These are phyloP conservation scores for Nicotiana knightiana DNA, from an alignment of 257 asterid genomes.

Conservation along the genomic window DNA sequence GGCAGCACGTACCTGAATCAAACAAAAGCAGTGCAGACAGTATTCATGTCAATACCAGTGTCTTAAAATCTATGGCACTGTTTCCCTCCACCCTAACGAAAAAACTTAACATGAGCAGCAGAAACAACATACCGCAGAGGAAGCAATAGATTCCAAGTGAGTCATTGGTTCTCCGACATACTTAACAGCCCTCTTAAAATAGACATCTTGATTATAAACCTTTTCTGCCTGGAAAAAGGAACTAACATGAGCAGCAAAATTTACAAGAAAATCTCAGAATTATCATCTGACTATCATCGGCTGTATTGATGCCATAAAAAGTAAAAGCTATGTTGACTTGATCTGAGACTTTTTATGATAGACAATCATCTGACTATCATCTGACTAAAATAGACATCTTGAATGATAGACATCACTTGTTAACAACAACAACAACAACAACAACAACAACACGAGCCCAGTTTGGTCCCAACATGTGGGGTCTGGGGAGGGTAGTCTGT, in stretches of 20 bases:
- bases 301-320: background rate
- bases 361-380: too few relatives aligned
- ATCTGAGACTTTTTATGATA: background rate
- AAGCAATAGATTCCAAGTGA: slow-evolving; percentile 92
- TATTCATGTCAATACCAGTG: background rate
- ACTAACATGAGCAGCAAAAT: background rate
- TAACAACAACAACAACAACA: too few relatives aligned
- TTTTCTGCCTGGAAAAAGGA: slow-evolving; percentile 60
- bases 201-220: slow-evolving; percentile 85
- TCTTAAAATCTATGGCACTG: slow-evolving; percentile 7
- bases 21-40: background rate
- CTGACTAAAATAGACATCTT: too few relatives aligned
- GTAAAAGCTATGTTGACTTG: background rate
- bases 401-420: too few relatives aligned
- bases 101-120: background rate
- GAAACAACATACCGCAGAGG: slow-evolving; percentile 63
- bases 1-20: slow-evolving; percentile 79
- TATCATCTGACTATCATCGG: background rate
- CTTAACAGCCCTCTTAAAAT: slow-evolving; percentile 87
- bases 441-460: too few relatives aligned
- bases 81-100: background rate
- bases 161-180: slow-evolving; percentile 90
- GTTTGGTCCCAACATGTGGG: too few relatives aligned
- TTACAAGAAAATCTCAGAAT: background rate
- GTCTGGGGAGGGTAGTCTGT: too few relatives aligned